phyloP scores from a whole-genome alignment of 129 eudicot species.

The Ambrosia trifida region DNA sequence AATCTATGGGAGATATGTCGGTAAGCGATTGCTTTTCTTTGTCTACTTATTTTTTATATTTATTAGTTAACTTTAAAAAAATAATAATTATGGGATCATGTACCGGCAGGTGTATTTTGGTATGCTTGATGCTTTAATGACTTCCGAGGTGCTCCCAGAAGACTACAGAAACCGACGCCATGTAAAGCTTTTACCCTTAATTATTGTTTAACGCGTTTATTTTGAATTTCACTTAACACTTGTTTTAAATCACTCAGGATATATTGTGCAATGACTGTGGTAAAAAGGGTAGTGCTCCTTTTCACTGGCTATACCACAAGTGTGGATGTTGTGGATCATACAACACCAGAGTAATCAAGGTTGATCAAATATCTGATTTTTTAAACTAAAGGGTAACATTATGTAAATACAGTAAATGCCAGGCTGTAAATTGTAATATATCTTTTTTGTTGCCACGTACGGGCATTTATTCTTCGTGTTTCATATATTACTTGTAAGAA shows the following conservation, averaged over 20 bases:
- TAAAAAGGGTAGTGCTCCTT: slow-evolving; percentile 72
- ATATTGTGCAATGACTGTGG: slow-evolving; percentile 88
- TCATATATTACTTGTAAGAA: neutral
- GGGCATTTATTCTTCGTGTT: neutral
- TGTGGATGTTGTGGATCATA: slow-evolving; percentile 90
- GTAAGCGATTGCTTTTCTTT: slow-evolving; percentile 44
- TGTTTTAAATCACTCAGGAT: slow-evolving; percentile 47
- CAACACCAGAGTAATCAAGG: slow-evolving; percentile 91
- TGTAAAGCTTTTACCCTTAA: slow-evolving; percentile 36
- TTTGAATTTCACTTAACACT: neutral
- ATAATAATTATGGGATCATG: neutral
- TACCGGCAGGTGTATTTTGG: slow-evolving; percentile 79
- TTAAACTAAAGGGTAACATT: slow-evolving; percentile 33
- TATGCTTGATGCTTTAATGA: slow-evolving; percentile 96
- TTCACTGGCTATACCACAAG: slow-evolving; percentile 94
- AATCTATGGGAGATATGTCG: slow-evolving; percentile 99
- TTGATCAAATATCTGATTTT: slow-evolving; percentile 52
- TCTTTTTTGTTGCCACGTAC: slow-evolving; percentile 24
- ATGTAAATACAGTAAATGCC: slow-evolving; percentile 28
- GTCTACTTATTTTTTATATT: neutral
- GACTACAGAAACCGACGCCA: slow-evolving; percentile 81
- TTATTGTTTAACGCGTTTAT: neutral
- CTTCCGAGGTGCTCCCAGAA: slow-evolving; percentile 90
- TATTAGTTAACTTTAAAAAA: neutral
- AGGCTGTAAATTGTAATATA: slow-evolving; percentile 30